Conservation (phyloP, 2,329 filamentous ascomycete species). For the Ceratocystis destructans region DNA sequence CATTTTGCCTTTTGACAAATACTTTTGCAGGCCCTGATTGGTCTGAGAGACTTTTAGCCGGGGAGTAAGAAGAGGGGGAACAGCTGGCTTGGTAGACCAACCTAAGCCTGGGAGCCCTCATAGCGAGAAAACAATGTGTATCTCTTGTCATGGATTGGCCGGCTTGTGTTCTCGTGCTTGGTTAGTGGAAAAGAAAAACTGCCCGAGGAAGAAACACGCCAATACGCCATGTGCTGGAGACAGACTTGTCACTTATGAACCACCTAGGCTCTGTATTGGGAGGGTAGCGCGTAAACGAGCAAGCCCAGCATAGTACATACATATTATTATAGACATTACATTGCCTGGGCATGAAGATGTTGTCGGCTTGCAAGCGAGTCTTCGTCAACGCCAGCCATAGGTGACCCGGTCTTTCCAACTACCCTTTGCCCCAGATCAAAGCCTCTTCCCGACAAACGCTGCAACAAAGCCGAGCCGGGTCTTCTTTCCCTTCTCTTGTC, state of each 20-base stretch:
- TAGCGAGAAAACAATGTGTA: neutral
- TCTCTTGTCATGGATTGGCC: neutral
- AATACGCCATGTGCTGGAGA: no score
- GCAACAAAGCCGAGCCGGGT: neutral
- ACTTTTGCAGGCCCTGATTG: slow-evolving; percentile 10
- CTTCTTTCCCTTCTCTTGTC: neutral
- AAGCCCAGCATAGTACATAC: neutral
- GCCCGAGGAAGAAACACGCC: neutral
- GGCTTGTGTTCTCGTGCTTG: neutral
- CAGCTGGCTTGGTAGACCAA: neutral
- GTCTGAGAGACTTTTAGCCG: neutral
- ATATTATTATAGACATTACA: neutral
- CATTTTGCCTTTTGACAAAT: slow-evolving; percentile 7
- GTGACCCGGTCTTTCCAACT: neutral
- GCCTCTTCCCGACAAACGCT: neutral
- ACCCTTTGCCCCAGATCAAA: neutral
- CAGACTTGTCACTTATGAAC: neutral
- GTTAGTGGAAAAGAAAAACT: neutral
- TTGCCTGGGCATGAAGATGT: neutral
- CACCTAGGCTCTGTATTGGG: neutral
- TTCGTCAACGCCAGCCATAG: neutral
- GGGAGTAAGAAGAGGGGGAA: neutral
- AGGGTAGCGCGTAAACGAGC: neutral
- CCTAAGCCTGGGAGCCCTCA: neutral
- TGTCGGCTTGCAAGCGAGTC: neutral